Percentiles rank a stretch among this genome's conserved stretches.
Evolutionary conservation across 1,284 basidiomycete genomes (phyloP).

Genomic region (Ceratobasidium sp.): DNA sequence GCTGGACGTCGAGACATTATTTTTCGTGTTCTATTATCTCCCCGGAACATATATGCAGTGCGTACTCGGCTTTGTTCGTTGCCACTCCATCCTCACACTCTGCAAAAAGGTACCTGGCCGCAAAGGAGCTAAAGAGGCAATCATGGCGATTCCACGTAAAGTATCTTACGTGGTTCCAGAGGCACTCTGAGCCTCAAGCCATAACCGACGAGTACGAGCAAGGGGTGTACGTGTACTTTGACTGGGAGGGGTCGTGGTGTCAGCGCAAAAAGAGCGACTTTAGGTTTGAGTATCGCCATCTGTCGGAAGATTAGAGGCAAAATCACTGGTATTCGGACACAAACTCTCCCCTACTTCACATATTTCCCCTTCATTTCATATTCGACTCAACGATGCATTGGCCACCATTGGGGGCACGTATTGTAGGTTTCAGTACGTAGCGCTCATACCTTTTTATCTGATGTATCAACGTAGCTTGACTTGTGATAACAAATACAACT

Average conservation of each 20-base stretch:
- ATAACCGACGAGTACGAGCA: conserved; percentile 99
- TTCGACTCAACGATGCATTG: conserved; percentile 41
- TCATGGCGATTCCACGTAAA: conserved; percentile 99
- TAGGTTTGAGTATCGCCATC: conserved; percentile 92
- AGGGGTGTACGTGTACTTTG: conserved; percentile 97
- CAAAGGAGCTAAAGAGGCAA: conserved; percentile 96
- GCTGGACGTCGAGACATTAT: conserved; percentile 96
- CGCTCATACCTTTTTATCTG: conserved; percentile 37
- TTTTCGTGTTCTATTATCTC: conserved; percentile 99
- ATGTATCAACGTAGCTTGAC: conserved; percentile 37
- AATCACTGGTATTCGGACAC: background rate
- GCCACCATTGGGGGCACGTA: conserved; percentile 33
- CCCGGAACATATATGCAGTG: conserved; percentile 97
- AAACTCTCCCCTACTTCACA: conserved; percentile 16
- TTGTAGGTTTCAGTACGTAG: conserved; percentile 43
- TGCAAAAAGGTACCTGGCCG: conserved; percentile 83
- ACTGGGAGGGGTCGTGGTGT: conserved; percentile 98
- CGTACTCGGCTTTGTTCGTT: conserved; percentile 50
- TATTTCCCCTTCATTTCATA: conserved; percentile 38
- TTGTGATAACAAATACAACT: conserved; percentile 31
- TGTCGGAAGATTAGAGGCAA: conserved; percentile 76
- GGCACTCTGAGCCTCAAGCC: conserved; percentile 97
- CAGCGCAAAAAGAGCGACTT: conserved; percentile 99
- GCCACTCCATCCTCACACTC: background rate
- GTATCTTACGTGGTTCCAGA: conserved; percentile 99